Conservation (phyloP, 805 yeast genomes). For the Sugiyamaella mastotermitis region DNA sequence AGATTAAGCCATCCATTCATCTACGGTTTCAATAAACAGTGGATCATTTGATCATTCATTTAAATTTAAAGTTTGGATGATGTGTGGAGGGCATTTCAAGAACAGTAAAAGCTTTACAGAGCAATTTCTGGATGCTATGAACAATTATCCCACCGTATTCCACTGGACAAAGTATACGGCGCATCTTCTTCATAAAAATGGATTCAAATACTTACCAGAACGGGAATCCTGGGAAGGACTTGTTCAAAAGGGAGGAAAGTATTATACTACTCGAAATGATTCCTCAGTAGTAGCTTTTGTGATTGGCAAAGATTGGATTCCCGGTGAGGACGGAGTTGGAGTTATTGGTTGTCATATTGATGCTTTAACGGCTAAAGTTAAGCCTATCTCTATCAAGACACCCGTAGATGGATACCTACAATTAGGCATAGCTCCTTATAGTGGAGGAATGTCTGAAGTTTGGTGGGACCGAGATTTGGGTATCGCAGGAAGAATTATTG, state of each 20-base stretch:
- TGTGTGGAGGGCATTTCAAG: no score
- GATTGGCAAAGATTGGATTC: slow-evolving; percentile 58
- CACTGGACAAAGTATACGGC: slow-evolving; percentile 46
- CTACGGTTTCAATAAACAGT: no score
- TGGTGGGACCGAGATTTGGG: slow-evolving; percentile 87
- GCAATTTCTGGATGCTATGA: slow-evolving; percentile 53
- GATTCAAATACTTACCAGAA: slow-evolving; percentile 56
- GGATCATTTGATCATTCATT: no score
- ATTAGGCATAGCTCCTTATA: slow-evolving; percentile 76
- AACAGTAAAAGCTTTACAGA: slow-evolving; percentile 8
- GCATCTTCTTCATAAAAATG: slow-evolving; percentile 41
- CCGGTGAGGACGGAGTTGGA: slow-evolving; percentile 44
- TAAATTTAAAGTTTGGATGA: no score
- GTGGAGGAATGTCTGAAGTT: slow-evolving; percentile 54
- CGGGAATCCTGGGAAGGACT: slow-evolving; percentile 38
- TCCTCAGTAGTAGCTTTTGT: slow-evolving; percentile 64
- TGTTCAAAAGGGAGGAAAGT: slow-evolving; percentile 30
- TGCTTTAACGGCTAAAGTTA: slow-evolving; percentile 57
- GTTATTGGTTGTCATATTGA: slow-evolving; percentile 67
- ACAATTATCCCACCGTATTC: slow-evolving; percentile 64
- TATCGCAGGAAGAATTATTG: slow-evolving; percentile 66
- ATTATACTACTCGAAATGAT: slow-evolving; percentile 64
- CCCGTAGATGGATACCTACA: slow-evolving; percentile 66
- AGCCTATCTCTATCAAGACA: slow-evolving; percentile 57
- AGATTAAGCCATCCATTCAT: no score